Evolutionary conservation across 345 rosid genomes (phyloP).

Genomic region (Passiflora organensis): DNA sequence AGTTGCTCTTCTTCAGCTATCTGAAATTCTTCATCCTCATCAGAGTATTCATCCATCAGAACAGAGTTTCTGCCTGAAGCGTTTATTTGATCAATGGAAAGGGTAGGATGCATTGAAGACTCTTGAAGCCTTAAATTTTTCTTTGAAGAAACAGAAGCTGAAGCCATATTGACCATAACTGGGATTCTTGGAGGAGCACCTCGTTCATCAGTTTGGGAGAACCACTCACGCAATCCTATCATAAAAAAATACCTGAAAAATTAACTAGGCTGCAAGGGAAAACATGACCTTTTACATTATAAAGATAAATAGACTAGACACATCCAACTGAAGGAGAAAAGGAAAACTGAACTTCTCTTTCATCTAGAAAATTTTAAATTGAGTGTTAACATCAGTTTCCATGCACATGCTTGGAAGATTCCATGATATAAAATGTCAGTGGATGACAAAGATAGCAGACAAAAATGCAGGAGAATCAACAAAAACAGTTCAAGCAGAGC

Average conservation of each 20-base stretch:
- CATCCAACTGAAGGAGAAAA: background rate
- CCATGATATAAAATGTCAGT: too few relatives aligned
- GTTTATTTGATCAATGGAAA: conserved; percentile 60
- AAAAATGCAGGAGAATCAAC: too few relatives aligned
- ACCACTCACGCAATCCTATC: conserved; percentile 95
- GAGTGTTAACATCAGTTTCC: too few relatives aligned
- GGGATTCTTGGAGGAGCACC: conserved; percentile 91
- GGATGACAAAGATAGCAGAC: too few relatives aligned
- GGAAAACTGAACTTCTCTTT: background rate
- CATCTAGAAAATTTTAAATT: background rate
- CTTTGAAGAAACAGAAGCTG: conserved; percentile 55
- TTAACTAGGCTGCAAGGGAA: too few relatives aligned
- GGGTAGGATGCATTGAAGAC: conserved; percentile 41
- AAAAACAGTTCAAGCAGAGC: too few relatives aligned
- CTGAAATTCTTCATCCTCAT: conserved; percentile 93
- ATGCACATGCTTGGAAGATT: too few relatives aligned
- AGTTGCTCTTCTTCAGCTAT: conserved; percentile 85
- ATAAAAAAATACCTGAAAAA: background rate
- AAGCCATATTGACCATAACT: conserved; percentile 93
- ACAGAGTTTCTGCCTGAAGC: conserved; percentile 61
- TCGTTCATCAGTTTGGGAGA: conserved; percentile 91
- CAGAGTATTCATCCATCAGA: conserved; percentile 81
- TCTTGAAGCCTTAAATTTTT: conserved; percentile 44
- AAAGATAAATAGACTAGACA: background rate
- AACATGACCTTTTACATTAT: too few relatives aligned